Conservation (phyloP, 345 rosid species). For the Turritis glabra region DNA sequence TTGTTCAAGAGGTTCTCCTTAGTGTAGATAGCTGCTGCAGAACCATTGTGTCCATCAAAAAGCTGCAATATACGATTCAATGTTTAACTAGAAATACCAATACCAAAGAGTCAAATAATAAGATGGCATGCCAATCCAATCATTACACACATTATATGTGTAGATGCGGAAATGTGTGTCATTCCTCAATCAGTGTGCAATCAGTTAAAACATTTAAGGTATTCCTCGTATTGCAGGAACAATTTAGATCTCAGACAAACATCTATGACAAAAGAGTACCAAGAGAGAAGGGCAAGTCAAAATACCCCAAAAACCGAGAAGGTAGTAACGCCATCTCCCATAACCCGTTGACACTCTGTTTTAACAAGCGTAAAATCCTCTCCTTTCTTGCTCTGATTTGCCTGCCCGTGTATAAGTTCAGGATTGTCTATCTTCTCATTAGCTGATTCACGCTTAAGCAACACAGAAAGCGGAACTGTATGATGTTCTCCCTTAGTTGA, state of each 20-base stretch:
- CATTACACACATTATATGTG: not conserved
- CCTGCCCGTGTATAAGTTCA: conserved; percentile 76
- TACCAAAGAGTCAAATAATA: not conserved
- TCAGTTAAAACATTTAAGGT: not conserved
- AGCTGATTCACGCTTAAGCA: conserved; percentile 86
- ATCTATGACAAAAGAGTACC: no score
- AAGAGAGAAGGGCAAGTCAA: conserved; percentile 10
- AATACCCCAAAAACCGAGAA: conserved; percentile 85
- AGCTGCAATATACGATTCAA: conserved; percentile 52
- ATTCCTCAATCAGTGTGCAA: not conserved
- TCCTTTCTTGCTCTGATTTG: conserved; percentile 94
- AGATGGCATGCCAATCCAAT: not conserved
- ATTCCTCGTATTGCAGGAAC: not conserved
- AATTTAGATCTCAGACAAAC: not conserved
- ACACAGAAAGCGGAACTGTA: conserved; percentile 84
- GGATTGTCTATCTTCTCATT: conserved; percentile 80
- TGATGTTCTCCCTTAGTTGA: conserved; percentile 66
- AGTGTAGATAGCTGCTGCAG: conserved; percentile 93
- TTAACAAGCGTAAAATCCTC: conserved; percentile 82
- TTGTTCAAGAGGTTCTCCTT: conserved; percentile 89
- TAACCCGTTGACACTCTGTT: conserved; percentile 74
- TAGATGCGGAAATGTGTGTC: not conserved
- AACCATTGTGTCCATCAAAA: conserved; percentile 99
- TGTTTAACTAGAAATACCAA: not conserved
- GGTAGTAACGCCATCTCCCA: conserved; percentile 81